Evolutionary conservation across 352 stramenopile genomes (phyloP).

Genomic region (Elongisporangium undulatum): DNA sequence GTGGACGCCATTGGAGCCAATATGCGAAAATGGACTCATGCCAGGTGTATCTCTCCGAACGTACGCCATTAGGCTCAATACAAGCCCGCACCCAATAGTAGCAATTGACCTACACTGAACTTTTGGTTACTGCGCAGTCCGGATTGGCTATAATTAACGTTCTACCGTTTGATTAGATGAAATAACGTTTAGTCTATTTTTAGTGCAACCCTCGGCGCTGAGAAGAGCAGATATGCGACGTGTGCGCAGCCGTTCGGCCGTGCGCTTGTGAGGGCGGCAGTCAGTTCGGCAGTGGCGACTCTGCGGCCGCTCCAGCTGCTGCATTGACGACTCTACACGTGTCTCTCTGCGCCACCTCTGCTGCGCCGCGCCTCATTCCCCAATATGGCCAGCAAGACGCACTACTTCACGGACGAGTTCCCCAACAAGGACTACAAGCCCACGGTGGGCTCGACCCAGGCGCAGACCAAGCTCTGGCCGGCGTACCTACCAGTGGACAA

Average conservation of each 20-base stretch:
- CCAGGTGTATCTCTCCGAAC: background rate
- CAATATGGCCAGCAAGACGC: slow-evolving; percentile 10
- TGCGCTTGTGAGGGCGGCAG: background rate
- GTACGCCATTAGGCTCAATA: background rate
- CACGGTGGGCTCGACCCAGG: slow-evolving; percentile 50
- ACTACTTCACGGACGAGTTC: slow-evolving; percentile 71
- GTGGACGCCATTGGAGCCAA: background rate
- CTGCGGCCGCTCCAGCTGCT: background rate
- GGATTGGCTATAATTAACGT: background rate
- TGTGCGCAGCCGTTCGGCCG: background rate
- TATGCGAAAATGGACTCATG: background rate
- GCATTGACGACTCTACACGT: background rate
- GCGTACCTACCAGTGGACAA: slow-evolving; percentile 52
- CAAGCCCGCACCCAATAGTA: background rate
- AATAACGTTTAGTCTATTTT: background rate
- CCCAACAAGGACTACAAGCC: slow-evolving; percentile 62
- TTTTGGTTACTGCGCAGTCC: background rate
- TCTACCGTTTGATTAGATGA: background rate
- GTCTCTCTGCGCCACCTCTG: background rate
- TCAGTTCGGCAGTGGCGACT: background rate
- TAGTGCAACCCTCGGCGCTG: background rate
- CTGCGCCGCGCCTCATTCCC: background rate
- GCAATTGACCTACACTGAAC: background rate
- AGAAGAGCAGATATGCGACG: background rate
- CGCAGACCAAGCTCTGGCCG: slow-evolving; percentile 65